Evolutionary conservation across 306 rosid genomes (phyloP).

Genomic region (Dryas alaskensis): DNA sequence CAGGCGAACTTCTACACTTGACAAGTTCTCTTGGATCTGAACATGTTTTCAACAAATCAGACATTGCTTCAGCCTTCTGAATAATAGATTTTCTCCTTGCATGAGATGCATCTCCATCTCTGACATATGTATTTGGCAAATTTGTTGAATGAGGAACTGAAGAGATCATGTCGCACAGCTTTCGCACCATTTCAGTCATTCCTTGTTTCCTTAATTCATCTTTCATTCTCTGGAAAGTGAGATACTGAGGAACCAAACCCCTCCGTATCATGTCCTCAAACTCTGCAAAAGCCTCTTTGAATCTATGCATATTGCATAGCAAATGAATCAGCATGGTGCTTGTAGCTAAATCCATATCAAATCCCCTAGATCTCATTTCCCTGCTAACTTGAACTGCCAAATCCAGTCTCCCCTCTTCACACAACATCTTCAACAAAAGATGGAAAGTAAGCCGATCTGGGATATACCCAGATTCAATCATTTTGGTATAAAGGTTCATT

Average conservation of each 20-base stretch:
- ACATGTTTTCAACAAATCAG: constrained; percentile 60
- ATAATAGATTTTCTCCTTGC: constrained; percentile 60
- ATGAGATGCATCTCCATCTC: constrained; percentile 38
- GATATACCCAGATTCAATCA: constrained; percentile 74
- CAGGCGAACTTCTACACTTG: constrained; percentile 42
- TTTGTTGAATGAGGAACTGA: constrained; percentile 66
- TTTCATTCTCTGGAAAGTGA: constrained; percentile 68
- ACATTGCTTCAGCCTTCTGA: constrained; percentile 67
- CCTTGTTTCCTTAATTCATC: constrained; percentile 58
- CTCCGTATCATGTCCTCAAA: constrained; percentile 78
- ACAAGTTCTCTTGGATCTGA: constrained; percentile 64
- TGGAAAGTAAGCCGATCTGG: constrained; percentile 80
- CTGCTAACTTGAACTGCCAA: constrained; percentile 73
- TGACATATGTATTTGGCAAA: constrained; percentile 61
- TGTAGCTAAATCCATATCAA: constrained; percentile 76
- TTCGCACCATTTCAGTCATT: constrained; percentile 58
- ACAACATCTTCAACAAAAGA: constrained; percentile 82
- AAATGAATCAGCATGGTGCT: constrained; percentile 78
- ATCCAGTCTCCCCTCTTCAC: constrained; percentile 71
- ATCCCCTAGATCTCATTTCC: constrained; percentile 79
- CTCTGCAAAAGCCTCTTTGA: constrained; percentile 66
- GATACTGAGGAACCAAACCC: constrained; percentile 81
- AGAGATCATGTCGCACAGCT: constrained; percentile 64
- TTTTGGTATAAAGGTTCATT: constrained; percentile 76
- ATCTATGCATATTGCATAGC: constrained; percentile 69